A percentile compares a stretch with the other conserved stretches of the same genome.
Conservation (phyloP, 129 eudicot genomes). For the Dittrichia graveolens region DNA sequence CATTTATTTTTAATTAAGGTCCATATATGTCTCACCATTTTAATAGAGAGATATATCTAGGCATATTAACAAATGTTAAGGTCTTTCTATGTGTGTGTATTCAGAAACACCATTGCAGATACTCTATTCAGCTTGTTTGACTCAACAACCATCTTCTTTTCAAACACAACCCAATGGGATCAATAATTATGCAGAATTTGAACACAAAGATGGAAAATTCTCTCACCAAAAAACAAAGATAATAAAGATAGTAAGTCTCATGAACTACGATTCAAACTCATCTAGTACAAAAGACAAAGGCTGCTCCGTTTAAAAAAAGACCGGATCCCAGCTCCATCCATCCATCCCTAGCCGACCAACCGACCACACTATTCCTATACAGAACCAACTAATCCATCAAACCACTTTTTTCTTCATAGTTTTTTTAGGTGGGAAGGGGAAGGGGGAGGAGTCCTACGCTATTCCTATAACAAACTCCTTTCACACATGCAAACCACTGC, state of each 20-base stretch:
- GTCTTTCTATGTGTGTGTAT: not conserved
- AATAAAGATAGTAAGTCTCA: slow-evolving; percentile 3
- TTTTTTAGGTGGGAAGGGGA: slow-evolving; percentile 9
- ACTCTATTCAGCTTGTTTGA: not conserved
- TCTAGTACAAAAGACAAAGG: slow-evolving; percentile 35
- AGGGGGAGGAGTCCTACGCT: slow-evolving; percentile 15
- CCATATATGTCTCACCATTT: not conserved
- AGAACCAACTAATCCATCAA: slow-evolving; percentile 25
- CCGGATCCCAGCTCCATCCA: slow-evolving; percentile 57
- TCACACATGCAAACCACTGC: slow-evolving; percentile 78
- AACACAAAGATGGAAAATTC: not conserved
- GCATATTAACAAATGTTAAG: not conserved
- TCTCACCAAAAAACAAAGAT: slow-evolving; percentile 11
- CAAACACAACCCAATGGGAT: not conserved
- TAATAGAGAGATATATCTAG: not conserved
- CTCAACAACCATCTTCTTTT: not conserved
- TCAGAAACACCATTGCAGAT: not conserved
- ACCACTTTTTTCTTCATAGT: not conserved
- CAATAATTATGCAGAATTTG: not conserved
- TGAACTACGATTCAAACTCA: slow-evolving; percentile 28
- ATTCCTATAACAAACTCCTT: slow-evolving; percentile 25
- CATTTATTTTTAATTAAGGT: too few relatives aligned
- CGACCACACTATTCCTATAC: slow-evolving; percentile 47
- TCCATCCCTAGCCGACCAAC: slow-evolving; percentile 25
- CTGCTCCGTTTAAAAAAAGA: slow-evolving; percentile 46